These are phyloP conservation scores for Dendrostoma leiphaemia DNA, from an alignment of 2,329 filamentous ascomycete species.

Conservation along the genomic window DNA sequence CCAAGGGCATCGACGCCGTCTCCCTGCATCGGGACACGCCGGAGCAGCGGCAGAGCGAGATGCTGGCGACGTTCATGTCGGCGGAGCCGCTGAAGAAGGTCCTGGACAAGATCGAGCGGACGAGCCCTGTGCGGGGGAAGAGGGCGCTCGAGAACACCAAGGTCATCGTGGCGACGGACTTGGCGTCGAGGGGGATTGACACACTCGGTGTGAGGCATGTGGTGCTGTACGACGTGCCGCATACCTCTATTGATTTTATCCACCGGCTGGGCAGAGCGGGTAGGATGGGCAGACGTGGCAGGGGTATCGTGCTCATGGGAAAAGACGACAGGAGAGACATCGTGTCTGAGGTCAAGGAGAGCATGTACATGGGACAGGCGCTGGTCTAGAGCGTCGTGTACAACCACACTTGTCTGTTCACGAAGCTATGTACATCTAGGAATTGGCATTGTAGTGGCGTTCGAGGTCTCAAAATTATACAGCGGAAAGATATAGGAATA, in stretches of 20 bases:
- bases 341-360: constrained; percentile 86
- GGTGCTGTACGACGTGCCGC: constrained; percentile 94
- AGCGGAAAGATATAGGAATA: too few relatives aligned
- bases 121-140: constrained; percentile 31
- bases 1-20: constrained; percentile 85
- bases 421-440: not conserved
- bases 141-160: constrained; percentile 72
- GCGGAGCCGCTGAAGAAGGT: constrained; percentile 35
- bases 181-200: constrained; percentile 91
- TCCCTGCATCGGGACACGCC: constrained; percentile 83
- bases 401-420: not conserved
- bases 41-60: constrained; percentile 73
- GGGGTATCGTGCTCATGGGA: constrained; percentile 87
- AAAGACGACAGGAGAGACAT: constrained; percentile 87
- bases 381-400: constrained; percentile 53
- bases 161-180: constrained; percentile 90
- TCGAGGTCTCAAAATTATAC: not conserved
- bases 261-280: constrained; percentile 90
- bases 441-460: not conserved
- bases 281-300: constrained; percentile 85
- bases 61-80: constrained; percentile 71
- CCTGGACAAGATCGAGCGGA: constrained; percentile 28
- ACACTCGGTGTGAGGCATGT: constrained; percentile 89
- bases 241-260: constrained; percentile 97
- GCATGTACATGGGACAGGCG: constrained; percentile 79